phyloP scores from a whole-genome alignment of 371 early-diverging fungal species.

The Rhizopus delemar region DNA sequence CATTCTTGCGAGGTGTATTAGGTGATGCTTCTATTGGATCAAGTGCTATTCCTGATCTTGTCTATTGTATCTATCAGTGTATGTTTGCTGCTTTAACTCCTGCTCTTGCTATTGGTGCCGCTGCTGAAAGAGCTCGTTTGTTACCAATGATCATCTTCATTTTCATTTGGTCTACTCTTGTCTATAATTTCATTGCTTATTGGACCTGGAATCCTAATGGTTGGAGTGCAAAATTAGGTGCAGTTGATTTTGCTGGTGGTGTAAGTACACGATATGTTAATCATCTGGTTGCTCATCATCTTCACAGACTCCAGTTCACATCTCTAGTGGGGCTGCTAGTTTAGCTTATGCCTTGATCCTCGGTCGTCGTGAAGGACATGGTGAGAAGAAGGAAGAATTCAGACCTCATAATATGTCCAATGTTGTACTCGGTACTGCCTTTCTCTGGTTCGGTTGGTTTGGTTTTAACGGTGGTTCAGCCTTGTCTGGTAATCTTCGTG shows the following conservation, averaged over 20 bases:
- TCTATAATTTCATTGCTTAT: slow-evolving; percentile 86
- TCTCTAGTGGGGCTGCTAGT: slow-evolving; percentile 86
- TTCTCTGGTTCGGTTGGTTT: slow-evolving; percentile 92
- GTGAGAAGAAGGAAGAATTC: slow-evolving; percentile 48
- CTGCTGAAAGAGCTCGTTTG: slow-evolving; percentile 84
- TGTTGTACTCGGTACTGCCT: slow-evolving; percentile 83
- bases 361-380: slow-evolving; percentile 73
- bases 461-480: slow-evolving; percentile 92
- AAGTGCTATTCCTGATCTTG: slow-evolving; percentile 64
- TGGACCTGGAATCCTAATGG: slow-evolving; percentile 92
- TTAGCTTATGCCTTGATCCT: slow-evolving; percentile 82
- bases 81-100: slow-evolving; percentile 88
- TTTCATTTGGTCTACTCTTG: slow-evolving; percentile 90
- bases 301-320: slow-evolving; percentile 89
- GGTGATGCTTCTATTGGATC: slow-evolving; percentile 59
- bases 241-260: slow-evolving; percentile 81
- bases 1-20: slow-evolving; percentile 63
- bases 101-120: slow-evolving; percentile 87
- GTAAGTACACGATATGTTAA: slow-evolving; percentile 6
- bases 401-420: slow-evolving; percentile 90
- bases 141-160: slow-evolving; percentile 86
- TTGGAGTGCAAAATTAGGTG: slow-evolving; percentile 78
- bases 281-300: not conserved
- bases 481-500: slow-evolving; percentile 76
- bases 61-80: slow-evolving; percentile 76